Base-by-base conservation (phyloP, 2,329 filamentous ascomycete genomes). In the Curvularia sp. region DNA sequence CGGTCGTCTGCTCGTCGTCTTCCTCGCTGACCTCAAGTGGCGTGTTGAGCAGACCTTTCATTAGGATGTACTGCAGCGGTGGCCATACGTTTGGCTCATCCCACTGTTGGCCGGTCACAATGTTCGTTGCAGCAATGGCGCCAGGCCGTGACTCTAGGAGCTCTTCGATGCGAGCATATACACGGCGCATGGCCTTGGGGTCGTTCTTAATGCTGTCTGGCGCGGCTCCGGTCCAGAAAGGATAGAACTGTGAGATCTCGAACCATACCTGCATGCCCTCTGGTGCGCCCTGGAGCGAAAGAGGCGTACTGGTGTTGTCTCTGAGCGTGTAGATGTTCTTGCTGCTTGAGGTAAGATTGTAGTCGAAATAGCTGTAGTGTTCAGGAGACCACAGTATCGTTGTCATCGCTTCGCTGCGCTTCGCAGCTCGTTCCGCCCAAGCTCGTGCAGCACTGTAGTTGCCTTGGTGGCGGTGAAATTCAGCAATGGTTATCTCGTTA, bases 71-170 rank as follows among this genome's bases (percentile, higher is more conserved):
- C 78, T 87, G 85, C 49, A 89, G 80, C 3, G 87, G 87, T 10
- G 88, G 88, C 88, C 88, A 90, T 26, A 89, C 88, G 66, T 87
- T 89, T 0, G 87, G 87, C 71, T 89, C 83, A 55, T 90, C 88
- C 88, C 88, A 90, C 70, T 90, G 88, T 78, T 90, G 84, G 13
- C 84, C 84, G 0, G 87, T 86, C 46, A 74, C 67, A 56, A 86
- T 77, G 67, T 89, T 89, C 4, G 86, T 88, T 0, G 88, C 85
- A 2, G 87, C 81, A 44, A 89, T 85, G 35, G 83, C 87, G 35
- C 88, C 88, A 0, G 75, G 73, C 12, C 82, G 81, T 30, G 75
- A 71, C 10, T 84, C 79, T 5, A 90, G 82, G 33, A 85, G 82
- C 54, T 78, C 72, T 1, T 78, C 76, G 2, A 90, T 81, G 43